These are phyloP conservation scores for Agrostemma githago DNA, from an alignment of 148 eudicot genomes.

Conservation along the genomic window DNA sequence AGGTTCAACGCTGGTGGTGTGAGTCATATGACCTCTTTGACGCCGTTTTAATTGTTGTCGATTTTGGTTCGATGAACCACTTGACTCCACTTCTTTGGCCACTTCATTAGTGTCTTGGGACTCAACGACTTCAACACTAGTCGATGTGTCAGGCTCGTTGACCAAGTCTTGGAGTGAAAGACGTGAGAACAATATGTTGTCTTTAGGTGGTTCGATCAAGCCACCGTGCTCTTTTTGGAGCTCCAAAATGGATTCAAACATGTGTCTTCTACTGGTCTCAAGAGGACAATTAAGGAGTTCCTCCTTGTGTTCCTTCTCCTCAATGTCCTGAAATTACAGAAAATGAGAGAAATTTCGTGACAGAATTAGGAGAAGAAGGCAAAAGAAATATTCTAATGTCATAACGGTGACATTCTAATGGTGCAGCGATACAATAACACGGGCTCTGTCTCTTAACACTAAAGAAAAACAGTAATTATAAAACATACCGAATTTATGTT, in stretches of 20 bases:
- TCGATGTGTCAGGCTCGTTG: conserved; percentile 27
- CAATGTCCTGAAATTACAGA: conserved; percentile 26
- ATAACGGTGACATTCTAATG: too few species aligned
- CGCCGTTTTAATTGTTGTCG: conserved; percentile 16
- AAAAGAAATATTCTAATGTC: neutral
- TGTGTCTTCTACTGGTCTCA: conserved; percentile 62
- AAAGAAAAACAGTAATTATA: neutral
- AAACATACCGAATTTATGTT: conserved; percentile 43
- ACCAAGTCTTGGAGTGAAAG: conserved; percentile 43
- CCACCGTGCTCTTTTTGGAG: conserved; percentile 41
- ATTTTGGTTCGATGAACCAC: conserved; percentile 31
- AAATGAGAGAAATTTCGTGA: neutral
- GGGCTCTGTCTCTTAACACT: conserved; percentile 4
- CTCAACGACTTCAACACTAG: conserved; percentile 21
- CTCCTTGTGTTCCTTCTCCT: conserved; percentile 32
- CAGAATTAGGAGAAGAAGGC: neutral
- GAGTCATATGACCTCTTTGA: conserved; percentile 19
- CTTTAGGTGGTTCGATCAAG: conserved; percentile 62
- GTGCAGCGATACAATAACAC: neutral
- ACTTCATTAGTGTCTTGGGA: conserved; percentile 22
- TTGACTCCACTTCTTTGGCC: conserved; percentile 21
- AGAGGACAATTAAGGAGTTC: conserved; percentile 47
- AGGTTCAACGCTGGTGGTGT: conserved; percentile 4
- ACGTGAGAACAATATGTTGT: conserved; percentile 58
- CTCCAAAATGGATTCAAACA: conserved; percentile 55